Evolutionary conservation across 371 early-diverging fungal species (phyloP).

Genomic region (Capillidium heterosporum): DNA sequence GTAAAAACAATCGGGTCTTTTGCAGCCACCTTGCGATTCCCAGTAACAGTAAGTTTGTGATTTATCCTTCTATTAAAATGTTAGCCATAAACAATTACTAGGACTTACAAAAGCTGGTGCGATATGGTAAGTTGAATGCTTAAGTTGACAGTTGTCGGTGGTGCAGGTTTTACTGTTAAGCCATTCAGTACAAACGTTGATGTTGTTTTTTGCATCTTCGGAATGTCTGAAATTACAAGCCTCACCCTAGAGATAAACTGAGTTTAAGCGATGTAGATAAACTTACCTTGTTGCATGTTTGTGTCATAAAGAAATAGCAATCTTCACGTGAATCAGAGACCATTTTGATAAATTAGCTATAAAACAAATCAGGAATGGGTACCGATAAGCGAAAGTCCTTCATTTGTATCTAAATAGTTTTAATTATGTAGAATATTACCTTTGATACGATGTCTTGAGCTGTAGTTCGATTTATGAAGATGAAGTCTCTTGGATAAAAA

Average conservation of each 20-base stretch:
- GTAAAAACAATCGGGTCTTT: background rate
- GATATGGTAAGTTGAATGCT: conserved; percentile 4
- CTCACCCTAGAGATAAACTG: background rate
- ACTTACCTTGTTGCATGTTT: conserved; percentile 1
- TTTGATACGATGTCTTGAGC: no score
- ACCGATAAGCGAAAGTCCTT: no score
- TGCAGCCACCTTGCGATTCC: background rate
- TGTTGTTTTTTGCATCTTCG: background rate
- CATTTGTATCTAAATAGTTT: no score
- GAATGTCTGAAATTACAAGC: background rate
- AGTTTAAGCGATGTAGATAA: background rate
- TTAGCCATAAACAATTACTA: background rate
- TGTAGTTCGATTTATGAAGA: no score
- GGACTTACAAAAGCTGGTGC: background rate
- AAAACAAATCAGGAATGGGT: no score
- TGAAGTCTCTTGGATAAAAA: no score
- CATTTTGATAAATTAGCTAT: background rate
- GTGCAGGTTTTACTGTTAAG: background rate
- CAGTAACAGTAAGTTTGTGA: conserved; percentile 2
- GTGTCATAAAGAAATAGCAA: conserved; percentile 1
- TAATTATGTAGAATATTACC: no score
- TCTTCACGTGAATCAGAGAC: conserved; percentile 1
- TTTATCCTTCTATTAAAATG: background rate
- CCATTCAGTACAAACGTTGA: conserved; percentile 3
- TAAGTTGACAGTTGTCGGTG: background rate